Conservation (phyloP, 2,329 filamentous ascomycete species). For the Penicillium decumbens region DNA sequence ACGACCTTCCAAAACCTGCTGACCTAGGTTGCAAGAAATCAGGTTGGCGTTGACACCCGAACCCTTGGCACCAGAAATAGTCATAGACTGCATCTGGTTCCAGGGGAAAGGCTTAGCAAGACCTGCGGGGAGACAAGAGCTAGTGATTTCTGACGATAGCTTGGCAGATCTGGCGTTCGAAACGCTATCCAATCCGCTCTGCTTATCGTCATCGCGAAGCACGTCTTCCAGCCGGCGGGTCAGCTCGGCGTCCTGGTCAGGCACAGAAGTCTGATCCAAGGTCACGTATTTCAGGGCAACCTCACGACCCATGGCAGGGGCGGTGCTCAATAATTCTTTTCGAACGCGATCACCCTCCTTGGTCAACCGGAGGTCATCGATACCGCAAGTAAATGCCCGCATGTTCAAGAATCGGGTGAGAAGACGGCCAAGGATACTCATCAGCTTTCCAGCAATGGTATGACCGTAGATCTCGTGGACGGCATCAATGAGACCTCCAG, state of each 20-base stretch:
- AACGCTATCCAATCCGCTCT: conserved; percentile 81
- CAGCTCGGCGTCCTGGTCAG: conserved; percentile 66
- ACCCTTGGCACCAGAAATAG: conserved; percentile 91
- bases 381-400: conserved; percentile 93
- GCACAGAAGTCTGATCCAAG: conserved; percentile 60
- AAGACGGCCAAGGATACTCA: conserved; percentile 84
- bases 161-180: conserved; percentile 66
- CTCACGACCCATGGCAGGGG: conserved; percentile 66
- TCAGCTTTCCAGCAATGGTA: conserved; percentile 74
- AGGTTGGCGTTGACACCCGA: conserved; percentile 89
- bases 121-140: conserved; percentile 71
- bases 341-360: conserved; percentile 69
- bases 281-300: conserved; percentile 87
- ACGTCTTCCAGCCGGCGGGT: conserved; percentile 79
- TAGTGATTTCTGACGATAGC: conserved; percentile 74
- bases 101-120: conserved; percentile 88
- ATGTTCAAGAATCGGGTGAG: conserved; percentile 87
- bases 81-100: conserved; percentile 99
- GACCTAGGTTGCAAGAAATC: conserved; percentile 95
- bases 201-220: conserved; percentile 83
- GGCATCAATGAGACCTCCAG: conserved; percentile 83
- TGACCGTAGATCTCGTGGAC: conserved; percentile 93
- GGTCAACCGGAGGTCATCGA: conserved; percentile 89
- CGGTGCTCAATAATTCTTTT: conserved; percentile 62
- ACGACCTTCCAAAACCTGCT: conserved; percentile 91